Base-by-base conservation (phyloP, 768 basidiomycete species). In the Lentinula edodes region DNA sequence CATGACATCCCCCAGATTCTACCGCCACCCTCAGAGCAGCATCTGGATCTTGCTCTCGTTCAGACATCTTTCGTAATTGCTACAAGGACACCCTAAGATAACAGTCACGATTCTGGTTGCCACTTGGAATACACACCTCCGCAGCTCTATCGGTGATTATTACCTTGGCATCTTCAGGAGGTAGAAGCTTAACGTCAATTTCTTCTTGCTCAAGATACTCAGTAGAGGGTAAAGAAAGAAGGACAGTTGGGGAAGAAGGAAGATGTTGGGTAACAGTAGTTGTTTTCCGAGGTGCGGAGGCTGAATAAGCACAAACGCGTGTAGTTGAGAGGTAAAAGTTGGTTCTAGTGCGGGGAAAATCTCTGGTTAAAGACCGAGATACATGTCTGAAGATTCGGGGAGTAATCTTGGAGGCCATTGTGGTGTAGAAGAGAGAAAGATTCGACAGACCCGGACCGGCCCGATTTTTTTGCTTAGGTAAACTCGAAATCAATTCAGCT, bases 1-100 rank as follows among this genome's bases (percentile, higher is more conserved):
- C 96, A 71, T 98, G 95, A 69, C 96, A 98, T 18, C 96, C 96
- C 10, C 96, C 96, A 10, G 90, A 92, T 68, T 97, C 94, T 28
- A 98, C 93, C 0, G 86, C 78, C 65, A 98, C 81, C 64, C 95
- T 79, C 23, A 98, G 77, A 3, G 88, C 91, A 20, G 91, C 79
- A 53, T 83, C 68, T 0, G 84, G 72, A 65, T 89, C 81, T 9
- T 84, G 76, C 68, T 90, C 83, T 42, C 85, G 78, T n/a, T 78
- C 67, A 9, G 90, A 82, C 61, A 97, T 91, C 48, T 75, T 72
- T 48, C 80, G 78, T 2, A 97, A 78, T 90, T 93, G 93, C 93
- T 96, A 60, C 35, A 36, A 6, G 28, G 18, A 16, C 63, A 41
- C 7, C 9, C 18, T 43, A 6, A 32, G 38, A 10, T 23, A 18